Percentiles rank a stretch among this genome's conserved stretches.
Evolutionary conservation across 1,139 yeast species (phyloP).

Genomic region (Scheffersomyces stambukii): DNA sequence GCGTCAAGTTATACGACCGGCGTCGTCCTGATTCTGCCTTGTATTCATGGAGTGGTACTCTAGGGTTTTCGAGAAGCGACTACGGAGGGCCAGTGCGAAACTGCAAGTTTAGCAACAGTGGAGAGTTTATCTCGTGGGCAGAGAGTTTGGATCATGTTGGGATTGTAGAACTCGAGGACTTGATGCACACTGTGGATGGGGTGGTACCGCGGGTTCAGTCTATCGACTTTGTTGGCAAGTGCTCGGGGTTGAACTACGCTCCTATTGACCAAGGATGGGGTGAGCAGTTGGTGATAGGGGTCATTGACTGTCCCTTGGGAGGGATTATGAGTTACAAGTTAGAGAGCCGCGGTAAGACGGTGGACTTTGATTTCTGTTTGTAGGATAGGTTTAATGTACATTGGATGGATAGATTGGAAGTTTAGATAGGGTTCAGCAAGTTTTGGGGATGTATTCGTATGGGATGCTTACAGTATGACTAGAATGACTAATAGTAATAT

Average conservation of each 20-base stretch:
- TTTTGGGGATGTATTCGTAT: no score
- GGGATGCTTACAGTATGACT: no score
- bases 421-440: no score
- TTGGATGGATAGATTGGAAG: background rate
- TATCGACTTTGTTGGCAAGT: slow-evolving; percentile 54
- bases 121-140: slow-evolving; percentile 50
- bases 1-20: slow-evolving; percentile 53
- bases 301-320: slow-evolving; percentile 54
- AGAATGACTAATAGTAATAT: no score
- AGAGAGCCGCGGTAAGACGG: slow-evolving; percentile 30
- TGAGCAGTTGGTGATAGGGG: slow-evolving; percentile 49
- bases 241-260: slow-evolving; percentile 53
- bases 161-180: slow-evolving; percentile 34
- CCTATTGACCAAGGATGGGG: slow-evolving; percentile 42
- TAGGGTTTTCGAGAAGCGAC: slow-evolving; percentile 18
- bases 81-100: slow-evolving; percentile 51
- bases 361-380: slow-evolving; percentile 41
- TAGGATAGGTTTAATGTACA: slow-evolving; percentile 8
- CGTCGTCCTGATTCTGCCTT: slow-evolving; percentile 24
- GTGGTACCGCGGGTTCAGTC: slow-evolving; percentile 42
- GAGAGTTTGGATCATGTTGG: slow-evolving; percentile 62
- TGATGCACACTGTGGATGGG: slow-evolving; percentile 11
- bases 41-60: slow-evolving; percentile 33
- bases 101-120: slow-evolving; percentile 44
- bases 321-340: slow-evolving; percentile 50